Conservation (phyloP, 495 filamentous ascomycete species). For the Neurospora sp. region DNA sequence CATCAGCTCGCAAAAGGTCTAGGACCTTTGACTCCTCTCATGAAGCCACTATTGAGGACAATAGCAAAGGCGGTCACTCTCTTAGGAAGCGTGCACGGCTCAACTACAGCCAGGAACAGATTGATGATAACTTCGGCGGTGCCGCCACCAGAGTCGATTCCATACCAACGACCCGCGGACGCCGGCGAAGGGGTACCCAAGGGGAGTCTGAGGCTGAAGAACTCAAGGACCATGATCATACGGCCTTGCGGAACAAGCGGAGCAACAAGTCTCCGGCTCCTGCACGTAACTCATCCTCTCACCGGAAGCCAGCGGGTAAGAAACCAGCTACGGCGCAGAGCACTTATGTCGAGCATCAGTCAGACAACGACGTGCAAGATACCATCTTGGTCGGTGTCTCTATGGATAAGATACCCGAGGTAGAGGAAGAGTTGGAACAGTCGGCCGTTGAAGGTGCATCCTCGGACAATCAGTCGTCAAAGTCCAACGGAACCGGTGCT, state of each 20-base stretch:
- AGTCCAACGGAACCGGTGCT: neutral
- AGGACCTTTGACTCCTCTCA: constrained; percentile 25
- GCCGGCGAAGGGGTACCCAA: constrained; percentile 21
- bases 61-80: constrained; percentile 33
- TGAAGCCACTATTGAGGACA: constrained; percentile 16
- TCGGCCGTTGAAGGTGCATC: constrained; percentile 8
- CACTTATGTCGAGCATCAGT: constrained; percentile 20
- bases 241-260: constrained; percentile 13
- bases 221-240: constrained; percentile 7
- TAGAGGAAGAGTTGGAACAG: constrained; percentile 13
- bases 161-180: constrained; percentile 14
- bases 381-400: constrained; percentile 38
- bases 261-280: constrained; percentile 22
- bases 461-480: neutral
- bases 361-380: constrained; percentile 37
- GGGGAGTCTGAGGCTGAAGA: constrained; percentile 20
- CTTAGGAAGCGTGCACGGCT: constrained; percentile 36
- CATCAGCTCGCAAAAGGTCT: constrained; percentile 20
- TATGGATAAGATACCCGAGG: constrained; percentile 9
- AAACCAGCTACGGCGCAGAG: constrained; percentile 22
- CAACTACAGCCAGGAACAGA: constrained; percentile 36
- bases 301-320: constrained; percentile 24
- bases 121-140: constrained; percentile 22
- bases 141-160: neutral
- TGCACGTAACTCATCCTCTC: constrained; percentile 16